Conservation (phyloP, 2,329 filamentous ascomycete genomes). For the Exserohilum rostratum region DNA sequence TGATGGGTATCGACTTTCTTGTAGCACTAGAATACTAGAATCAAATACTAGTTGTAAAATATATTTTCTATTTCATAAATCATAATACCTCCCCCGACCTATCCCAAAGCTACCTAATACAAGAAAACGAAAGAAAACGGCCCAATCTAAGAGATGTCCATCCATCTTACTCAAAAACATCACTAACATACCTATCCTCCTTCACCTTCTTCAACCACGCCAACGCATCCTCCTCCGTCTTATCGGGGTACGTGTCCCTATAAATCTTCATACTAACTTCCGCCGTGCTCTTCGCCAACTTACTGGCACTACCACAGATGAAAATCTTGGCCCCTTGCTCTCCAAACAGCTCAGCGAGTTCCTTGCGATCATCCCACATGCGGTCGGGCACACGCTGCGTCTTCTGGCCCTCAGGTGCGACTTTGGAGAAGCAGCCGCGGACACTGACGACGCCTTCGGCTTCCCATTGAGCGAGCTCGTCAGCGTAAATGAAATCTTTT, state of each 20-base stretch:
- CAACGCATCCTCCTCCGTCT: conserved; percentile 7
- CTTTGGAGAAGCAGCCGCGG: conserved; percentile 56
- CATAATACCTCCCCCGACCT: too few relatives aligned
- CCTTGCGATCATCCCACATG: conserved; percentile 53
- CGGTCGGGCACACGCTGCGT: conserved; percentile 56
- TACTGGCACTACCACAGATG: conserved; percentile 64
- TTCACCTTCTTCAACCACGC: conserved; percentile 8
- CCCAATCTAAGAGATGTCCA: neutral
- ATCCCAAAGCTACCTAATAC: too few relatives aligned
- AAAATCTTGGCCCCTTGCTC: conserved; percentile 60
- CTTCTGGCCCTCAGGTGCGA: conserved; percentile 68
- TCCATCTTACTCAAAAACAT: conserved; percentile 15
- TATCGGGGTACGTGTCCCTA: conserved; percentile 1
- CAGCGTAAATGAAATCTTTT: conserved; percentile 64
- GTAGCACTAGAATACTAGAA: too few relatives aligned
- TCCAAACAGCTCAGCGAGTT: conserved; percentile 51
- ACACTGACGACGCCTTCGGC: conserved; percentile 11
- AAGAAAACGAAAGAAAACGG: too few relatives aligned
- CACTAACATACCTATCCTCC: conserved; percentile 12
- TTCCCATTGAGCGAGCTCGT: conserved; percentile 55
- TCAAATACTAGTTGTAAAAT: too few relatives aligned
- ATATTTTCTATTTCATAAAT: too few relatives aligned
- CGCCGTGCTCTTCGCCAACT: conserved; percentile 48
- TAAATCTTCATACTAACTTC: conserved; percentile 37
- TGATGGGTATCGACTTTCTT: too few relatives aligned